Base-by-base conservation (phyloP, 345 rosid species). In the Linum tenue region DNA sequence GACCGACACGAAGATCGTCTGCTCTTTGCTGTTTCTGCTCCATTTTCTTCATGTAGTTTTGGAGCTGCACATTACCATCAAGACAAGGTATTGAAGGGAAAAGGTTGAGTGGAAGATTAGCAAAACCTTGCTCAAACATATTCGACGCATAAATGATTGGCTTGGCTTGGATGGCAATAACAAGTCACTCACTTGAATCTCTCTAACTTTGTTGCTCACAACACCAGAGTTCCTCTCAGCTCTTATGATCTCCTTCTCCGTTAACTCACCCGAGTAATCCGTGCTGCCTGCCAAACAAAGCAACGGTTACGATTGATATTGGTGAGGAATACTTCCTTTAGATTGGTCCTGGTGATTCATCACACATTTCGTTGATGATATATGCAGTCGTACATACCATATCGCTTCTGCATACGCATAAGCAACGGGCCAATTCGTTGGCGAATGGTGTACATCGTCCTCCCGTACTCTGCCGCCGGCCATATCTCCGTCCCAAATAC, bases 401-500 rank as follows among this genome's bases (percentile, higher is more conserved):
- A 76, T 80, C 96, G 80, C 72, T 82, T 92, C 81, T 83, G 85
- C 97, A 94, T 81, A 81, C 72, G 83, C 96, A 90, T 90, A 66
- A 86, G 82, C 65, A 94, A 82, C 0, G 97, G 97, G 65, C 99
- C 99, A 55, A 94, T 81, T 72, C 97, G 80, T 68, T 90, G 97
- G 39, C 95, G 89, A 40, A 94, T 88, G 59, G 99, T 88, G 75
- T 94, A 90, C 97, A 94, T 94, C 62, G 99, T 94, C 80, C 96
- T 83, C 50, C 99, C 97, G 72, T 94, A 94, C 67, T 90, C 97
- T 15, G 97, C 97, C 10, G 99, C 95, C 64, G 99, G 97, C 99
- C 97, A 94, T 55, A 94, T 86, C 79, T 94, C 97, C 22, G 92
- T 84, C 76, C 99, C 99, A 67, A 94, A 94, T 73, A 94, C 92